These are phyloP conservation scores for Tetrahymena malaccensis DNA, from an alignment of 73 alveolate genomes.

Conservation along the genomic window DNA sequence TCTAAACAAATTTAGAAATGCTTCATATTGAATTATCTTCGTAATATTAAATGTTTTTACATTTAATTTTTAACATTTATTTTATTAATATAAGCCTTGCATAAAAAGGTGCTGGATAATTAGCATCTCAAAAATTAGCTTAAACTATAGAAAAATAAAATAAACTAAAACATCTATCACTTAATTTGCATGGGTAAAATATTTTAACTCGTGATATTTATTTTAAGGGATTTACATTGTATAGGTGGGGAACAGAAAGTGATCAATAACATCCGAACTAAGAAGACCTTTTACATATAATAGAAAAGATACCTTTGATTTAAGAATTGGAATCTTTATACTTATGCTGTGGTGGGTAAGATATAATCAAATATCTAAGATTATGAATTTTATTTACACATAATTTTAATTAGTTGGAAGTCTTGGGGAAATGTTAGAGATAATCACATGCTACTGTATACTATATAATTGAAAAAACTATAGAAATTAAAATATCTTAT, in stretches of 20 bases:
- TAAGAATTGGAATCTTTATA: neutral
- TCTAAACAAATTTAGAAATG: neutral
- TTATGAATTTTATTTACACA: neutral
- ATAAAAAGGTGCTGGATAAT: neutral
- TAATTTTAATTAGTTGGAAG: neutral
- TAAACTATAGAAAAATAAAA: neutral
- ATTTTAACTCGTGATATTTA: no score
- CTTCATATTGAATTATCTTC: neutral
- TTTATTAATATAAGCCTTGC: neutral
- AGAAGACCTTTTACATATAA: neutral
- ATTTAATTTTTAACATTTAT: neutral
- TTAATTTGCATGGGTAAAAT: neutral
- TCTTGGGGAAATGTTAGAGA: neutral
- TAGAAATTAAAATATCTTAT: neutral
- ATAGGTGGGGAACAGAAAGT: neutral
- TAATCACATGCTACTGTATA: neutral
- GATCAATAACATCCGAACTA: neutral
- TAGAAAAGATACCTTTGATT: neutral
- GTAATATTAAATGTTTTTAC: neutral
- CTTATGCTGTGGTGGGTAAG: neutral
- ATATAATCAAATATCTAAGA: neutral
- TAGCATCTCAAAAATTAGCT: neutral
- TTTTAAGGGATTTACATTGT: neutral
- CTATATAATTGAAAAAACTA: neutral
- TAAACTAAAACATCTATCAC: neutral